Percentiles rank a stretch among this genome's conserved stretches.
phyloP scores from a whole-genome alignment of 345 rosid genomes.

The Trapa incisa region DNA sequence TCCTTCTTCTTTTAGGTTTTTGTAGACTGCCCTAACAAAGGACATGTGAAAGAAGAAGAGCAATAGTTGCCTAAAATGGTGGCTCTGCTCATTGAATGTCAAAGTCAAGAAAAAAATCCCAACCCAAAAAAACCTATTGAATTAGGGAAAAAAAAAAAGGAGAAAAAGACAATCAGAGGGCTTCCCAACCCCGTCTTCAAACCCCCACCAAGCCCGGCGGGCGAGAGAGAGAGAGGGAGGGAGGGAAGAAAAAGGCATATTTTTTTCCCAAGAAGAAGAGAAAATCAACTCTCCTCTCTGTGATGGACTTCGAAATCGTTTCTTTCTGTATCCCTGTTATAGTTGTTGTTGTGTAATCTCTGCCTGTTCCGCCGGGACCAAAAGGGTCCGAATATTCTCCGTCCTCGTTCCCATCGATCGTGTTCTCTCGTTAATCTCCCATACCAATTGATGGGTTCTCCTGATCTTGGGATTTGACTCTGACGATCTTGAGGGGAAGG shows the following conservation, averaged over 20 bases:
- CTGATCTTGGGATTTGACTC: constrained; percentile 4
- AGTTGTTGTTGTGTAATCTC: not conserved
- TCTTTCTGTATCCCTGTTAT: not conserved
- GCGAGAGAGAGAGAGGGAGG: not conserved
- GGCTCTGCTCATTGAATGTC: constrained; percentile 30
- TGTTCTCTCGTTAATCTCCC: not conserved
- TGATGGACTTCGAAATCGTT: constrained; percentile 1
- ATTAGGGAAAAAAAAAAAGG: constrained; percentile 11
- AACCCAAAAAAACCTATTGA: not conserved
- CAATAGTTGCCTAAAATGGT: constrained; percentile 29
- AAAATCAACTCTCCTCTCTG: constrained; percentile 7
- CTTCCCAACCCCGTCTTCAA: not conserved
- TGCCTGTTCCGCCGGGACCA: not conserved
- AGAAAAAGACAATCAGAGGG: not conserved
- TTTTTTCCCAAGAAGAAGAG: not conserved
- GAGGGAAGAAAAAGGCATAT: not conserved
- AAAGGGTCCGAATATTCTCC: not conserved
- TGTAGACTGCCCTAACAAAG: not conserved
- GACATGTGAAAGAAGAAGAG: constrained; percentile 12
- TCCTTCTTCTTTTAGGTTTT: too few relatives aligned
- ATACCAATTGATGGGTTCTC: constrained; percentile 2
- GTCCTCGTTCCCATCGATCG: not conserved
- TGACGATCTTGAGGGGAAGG: not conserved
- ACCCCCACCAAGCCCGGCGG: not conserved
- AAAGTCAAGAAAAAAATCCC: constrained; percentile 18